Conservation (phyloP, 2,329 filamentous ascomycete species). For the Cryphonectria parasitica region DNA sequence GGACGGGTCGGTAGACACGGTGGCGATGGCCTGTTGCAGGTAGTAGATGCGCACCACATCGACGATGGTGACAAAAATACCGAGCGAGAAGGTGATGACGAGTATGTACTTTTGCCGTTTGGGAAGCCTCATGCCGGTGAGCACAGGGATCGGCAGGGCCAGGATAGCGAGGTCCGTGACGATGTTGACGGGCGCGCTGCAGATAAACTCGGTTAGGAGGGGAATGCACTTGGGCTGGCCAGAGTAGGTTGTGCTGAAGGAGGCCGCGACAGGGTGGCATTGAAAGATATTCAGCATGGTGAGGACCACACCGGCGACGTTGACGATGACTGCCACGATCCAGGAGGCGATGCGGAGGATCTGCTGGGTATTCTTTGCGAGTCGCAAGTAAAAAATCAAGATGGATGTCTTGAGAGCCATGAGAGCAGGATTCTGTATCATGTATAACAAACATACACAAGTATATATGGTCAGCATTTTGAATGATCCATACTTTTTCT, state of each 20-base stretch:
- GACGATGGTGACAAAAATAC: conserved; percentile 84
- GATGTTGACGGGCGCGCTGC: conserved; percentile 87
- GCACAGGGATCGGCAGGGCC: conserved; percentile 83
- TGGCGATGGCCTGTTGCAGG: conserved; percentile 71
- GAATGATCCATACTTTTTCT: neutral
- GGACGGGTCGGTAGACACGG: conserved; percentile 43
- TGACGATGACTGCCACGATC: conserved; percentile 75
- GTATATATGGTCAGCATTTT: conserved; percentile 20
- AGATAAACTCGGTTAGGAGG: conserved; percentile 65
- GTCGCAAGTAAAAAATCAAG: conserved; percentile 83
- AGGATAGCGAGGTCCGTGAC: conserved; percentile 88
- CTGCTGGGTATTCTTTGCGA: conserved; percentile 77
- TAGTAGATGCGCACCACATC: conserved; percentile 91
- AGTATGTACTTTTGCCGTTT: conserved; percentile 86
- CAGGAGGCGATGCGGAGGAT: conserved; percentile 84
- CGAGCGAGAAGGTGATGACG: conserved; percentile 82
- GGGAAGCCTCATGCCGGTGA: conserved; percentile 84
- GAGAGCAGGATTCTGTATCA: conserved; percentile 75
- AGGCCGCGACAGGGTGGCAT: conserved; percentile 74
- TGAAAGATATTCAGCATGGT: conserved; percentile 89
- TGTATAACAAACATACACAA: no score
- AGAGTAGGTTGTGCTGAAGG: conserved; percentile 54
- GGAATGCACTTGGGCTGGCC: conserved; percentile 54
- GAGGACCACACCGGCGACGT: conserved; percentile 75
- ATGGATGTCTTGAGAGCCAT: conserved; percentile 96